Evolutionary conservation across 768 basidiomycete species (phyloP).

Genomic region (Serendipita sp.): DNA sequence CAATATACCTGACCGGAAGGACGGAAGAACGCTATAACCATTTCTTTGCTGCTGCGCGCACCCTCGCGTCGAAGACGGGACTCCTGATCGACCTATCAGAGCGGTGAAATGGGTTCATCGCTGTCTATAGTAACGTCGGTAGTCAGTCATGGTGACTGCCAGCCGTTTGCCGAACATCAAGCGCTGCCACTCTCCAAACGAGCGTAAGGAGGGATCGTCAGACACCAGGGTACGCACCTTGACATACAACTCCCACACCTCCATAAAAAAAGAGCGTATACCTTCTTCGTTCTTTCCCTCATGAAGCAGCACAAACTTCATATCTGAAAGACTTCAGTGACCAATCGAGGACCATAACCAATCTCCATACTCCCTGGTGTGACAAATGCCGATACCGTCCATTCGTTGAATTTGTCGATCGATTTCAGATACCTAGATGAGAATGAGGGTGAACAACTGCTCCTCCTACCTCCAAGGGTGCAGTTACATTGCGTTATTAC

Average conservation of each 20-base stretch:
- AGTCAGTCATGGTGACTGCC: neutral
- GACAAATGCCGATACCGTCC: constrained; percentile 92
- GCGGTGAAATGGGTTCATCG: constrained; percentile 92
- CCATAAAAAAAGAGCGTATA: constrained; percentile 79
- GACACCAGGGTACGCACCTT: constrained; percentile 42
- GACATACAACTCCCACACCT: constrained; percentile 93
- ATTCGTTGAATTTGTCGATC: constrained; percentile 96
- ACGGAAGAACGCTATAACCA: constrained; percentile 32
- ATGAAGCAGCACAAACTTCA: constrained; percentile 88
- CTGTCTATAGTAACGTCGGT: constrained; percentile 34
- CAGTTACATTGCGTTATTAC: constrained; percentile 61
- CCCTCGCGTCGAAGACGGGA: constrained; percentile 61
- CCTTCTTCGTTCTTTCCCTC: constrained; percentile 96
- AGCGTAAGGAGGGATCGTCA: neutral
- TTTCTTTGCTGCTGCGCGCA: constrained; percentile 76
- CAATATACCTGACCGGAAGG: neutral
- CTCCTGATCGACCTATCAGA: constrained; percentile 73
- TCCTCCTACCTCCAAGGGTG: neutral
- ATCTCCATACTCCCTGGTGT: constrained; percentile 81
- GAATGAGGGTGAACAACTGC: neutral
- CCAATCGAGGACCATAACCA: neutral
- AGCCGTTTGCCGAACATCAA: constrained; percentile 3
- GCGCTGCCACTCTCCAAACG: neutral
- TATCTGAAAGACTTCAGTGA: constrained; percentile 37
- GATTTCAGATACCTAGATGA: constrained; percentile 73